Evolutionary conservation across 2,329 filamentous ascomycete species (phyloP), one percentile per base, ranked within the genome.

Genomic region (Leptosphaerulina australis): DNA sequence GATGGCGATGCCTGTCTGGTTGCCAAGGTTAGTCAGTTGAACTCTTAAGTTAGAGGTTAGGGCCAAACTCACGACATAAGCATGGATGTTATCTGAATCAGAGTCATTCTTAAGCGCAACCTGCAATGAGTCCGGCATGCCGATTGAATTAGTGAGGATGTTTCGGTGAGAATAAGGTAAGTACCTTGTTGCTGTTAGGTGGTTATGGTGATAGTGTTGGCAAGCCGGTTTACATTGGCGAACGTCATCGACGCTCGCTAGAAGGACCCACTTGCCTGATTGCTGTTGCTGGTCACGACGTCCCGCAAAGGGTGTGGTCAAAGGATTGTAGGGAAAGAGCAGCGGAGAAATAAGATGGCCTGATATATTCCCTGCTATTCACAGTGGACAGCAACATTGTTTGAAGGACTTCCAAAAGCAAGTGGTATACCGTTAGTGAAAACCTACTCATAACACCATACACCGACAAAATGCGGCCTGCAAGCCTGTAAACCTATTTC

Each of bases 401-500:
- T n/a, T n/a, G n/a, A n/a, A n/a, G n/a, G n/a, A n/a, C n/a, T n/a
- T n/a, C n/a, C n/a, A n/a, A 30, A 30, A 30, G 28, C 35, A 47
- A 47, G 28, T 47, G 44, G 44, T 47, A 47, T 49, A 49, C 30
- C 45, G 36, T 30, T 25, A 49, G 31, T 15, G 25, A 36, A 18
- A 38, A 6, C 12, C 33, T 10, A 17, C 20, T 25, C 43, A 29
- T 5, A 47, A 45, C 57, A 49, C 57, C 52, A 4, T 56, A 44
- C 53, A 46, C 48, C 48, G 22, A 18, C 26, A 50, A 43, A 55
- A 58, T 58, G 58, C 55, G n/a, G n/a, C n/a, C n/a, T 53, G 59
- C 58, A 51, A 44, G 53, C 28, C 26, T 37, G 47, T 25, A 50
- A 36, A 15, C 20, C 25, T 22, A 14, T 31, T 10, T 11, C 22